These are phyloP conservation scores for Xylariaceae sp. DNA, from an alignment of 2,329 filamentous ascomycete species.

Conservation along the genomic window DNA sequence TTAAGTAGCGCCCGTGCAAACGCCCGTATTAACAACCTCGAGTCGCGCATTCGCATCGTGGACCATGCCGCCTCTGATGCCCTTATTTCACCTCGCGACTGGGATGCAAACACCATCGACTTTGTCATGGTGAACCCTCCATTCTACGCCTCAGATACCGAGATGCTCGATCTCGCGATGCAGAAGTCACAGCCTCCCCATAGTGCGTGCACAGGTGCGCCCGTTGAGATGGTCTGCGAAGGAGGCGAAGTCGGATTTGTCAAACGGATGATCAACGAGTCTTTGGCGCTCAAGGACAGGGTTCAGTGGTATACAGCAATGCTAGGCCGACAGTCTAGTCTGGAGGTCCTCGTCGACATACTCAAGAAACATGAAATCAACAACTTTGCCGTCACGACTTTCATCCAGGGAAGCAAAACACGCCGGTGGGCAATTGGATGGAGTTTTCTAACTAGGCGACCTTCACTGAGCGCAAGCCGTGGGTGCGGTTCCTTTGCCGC, in stretches of 20 bases:
- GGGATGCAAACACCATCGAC: slow-evolving; percentile 54
- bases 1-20: slow-evolving; percentile 64
- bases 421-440: slow-evolving; percentile 84
- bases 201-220: slow-evolving; percentile 71
- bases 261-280: slow-evolving; percentile 65
- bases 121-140: slow-evolving; percentile 95
- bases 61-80: slow-evolving; percentile 46
- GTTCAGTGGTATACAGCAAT: slow-evolving; percentile 89
- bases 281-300: slow-evolving; percentile 51
- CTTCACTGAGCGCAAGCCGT: slow-evolving; percentile 44
- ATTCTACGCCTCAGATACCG: slow-evolving; percentile 74
- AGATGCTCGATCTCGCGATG: slow-evolving; percentile 62
- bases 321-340: slow-evolving; percentile 74
- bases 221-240: slow-evolving; percentile 77
- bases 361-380: slow-evolving; percentile 54
- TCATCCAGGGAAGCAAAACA: slow-evolving; percentile 74
- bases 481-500: slow-evolving; percentile 39
- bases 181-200: slow-evolving; percentile 65
- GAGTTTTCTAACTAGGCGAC: slow-evolving; percentile 70
- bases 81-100: slow-evolving; percentile 60
- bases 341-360: slow-evolving; percentile 58
- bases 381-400: slow-evolving; percentile 80
- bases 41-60: slow-evolving; percentile 61
- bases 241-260: slow-evolving; percentile 79
- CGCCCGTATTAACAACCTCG: slow-evolving; percentile 60